These are phyloP conservation scores for Gryganskiella cystojenkinii DNA, from an alignment of 192 early-diverging fungal genomes.

Conservation along the genomic window DNA sequence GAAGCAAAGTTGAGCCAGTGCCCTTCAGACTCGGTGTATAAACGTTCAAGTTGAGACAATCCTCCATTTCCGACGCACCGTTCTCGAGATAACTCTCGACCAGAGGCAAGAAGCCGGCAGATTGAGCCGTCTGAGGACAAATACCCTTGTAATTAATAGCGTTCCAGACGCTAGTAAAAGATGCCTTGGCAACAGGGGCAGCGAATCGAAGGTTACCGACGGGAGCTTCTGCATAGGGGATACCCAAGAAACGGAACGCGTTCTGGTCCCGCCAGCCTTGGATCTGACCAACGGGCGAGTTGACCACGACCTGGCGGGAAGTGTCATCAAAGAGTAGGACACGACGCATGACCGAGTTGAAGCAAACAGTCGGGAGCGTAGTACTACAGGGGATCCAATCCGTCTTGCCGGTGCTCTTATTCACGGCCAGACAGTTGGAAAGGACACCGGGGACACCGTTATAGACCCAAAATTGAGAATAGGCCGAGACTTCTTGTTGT, in stretches of 20 bases:
- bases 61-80: constrained; percentile 28
- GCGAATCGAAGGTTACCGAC: constrained; percentile 28
- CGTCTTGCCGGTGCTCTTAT: constrained; percentile 22
- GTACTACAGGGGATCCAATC: constrained; percentile 24
- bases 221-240: constrained; percentile 44
- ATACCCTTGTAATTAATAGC: constrained; percentile 6
- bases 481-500: constrained; percentile 2
- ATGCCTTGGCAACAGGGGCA: constrained; percentile 29
- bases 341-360: constrained; percentile 32
- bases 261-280: constrained; percentile 49
- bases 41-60: constrained; percentile 45
- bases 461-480: constrained; percentile 14
- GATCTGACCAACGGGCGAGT: constrained; percentile 26
- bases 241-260: constrained; percentile 45
- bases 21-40: constrained; percentile 46
- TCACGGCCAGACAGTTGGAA: constrained; percentile 27
- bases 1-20: neutral
- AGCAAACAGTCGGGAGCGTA: constrained; percentile 22
- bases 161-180: constrained; percentile 5
- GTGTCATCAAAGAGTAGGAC: constrained; percentile 31
- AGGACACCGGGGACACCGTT: constrained; percentile 10
- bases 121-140: constrained; percentile 19
- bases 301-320: constrained; percentile 34
- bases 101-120: constrained; percentile 4
- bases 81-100: constrained; percentile 10